phyloP scores from a whole-genome alignment of 805 yeast species.

The Myxozyma geophila region DNA sequence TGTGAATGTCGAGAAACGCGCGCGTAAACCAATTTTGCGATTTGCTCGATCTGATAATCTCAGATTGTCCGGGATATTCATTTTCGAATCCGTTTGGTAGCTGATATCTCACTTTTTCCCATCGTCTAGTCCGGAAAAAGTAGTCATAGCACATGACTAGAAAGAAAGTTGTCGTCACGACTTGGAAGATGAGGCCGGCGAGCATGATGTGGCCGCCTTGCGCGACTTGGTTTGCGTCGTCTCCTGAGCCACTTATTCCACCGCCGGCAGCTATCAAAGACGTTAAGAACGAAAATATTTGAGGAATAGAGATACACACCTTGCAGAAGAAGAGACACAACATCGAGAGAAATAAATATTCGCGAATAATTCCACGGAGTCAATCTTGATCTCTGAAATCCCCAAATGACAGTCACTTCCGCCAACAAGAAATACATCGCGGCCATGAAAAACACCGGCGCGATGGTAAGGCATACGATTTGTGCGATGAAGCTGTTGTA shows the following conservation, averaged over 20 bases:
- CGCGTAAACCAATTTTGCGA: not conserved
- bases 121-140: not conserved
- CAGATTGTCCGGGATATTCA: not conserved
- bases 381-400: slow-evolving; percentile 52
- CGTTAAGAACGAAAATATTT: not conserved
- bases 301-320: slow-evolving; percentile 1
- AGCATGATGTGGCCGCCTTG: slow-evolving; percentile 70
- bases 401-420: slow-evolving; percentile 66
- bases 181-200: slow-evolving; percentile 80
- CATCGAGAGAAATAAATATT: slow-evolving; percentile 68
- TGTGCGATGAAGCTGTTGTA: slow-evolving; percentile 61
- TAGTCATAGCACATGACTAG: slow-evolving; percentile 38
- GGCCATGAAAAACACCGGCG: slow-evolving; percentile 84
- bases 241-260: slow-evolving; percentile 57
- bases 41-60: not conserved
- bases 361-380: slow-evolving; percentile 66
- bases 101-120: not conserved
- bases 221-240: slow-evolving; percentile 42
- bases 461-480: slow-evolving; percentile 69
- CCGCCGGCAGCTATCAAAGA: slow-evolving; percentile 54
- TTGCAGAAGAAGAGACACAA: slow-evolving; percentile 66
- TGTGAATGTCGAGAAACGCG: not conserved
- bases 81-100: not conserved
- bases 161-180: slow-evolving; percentile 67
- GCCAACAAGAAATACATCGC: slow-evolving; percentile 77